Evolutionary conservation across 176 grass and related monocot species (phyloP), one percentile per base, ranked within the genome.

Genomic region (Juncus inflexus): DNA sequence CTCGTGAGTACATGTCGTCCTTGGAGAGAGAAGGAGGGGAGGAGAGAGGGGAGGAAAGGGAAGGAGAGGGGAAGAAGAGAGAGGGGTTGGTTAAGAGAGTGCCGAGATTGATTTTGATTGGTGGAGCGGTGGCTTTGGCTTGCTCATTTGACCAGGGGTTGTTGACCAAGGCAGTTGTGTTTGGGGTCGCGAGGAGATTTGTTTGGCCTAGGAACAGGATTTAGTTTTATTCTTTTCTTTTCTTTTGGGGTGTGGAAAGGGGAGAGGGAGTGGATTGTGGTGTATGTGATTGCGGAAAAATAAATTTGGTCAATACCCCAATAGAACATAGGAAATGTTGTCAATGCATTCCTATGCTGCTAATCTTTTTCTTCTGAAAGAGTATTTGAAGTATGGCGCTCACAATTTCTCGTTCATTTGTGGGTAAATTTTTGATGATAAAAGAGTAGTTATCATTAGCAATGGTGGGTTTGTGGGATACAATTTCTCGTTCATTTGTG

Each of bases 101-200:
- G 4, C 79, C 86, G 0, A 89, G 65, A 65, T 78, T 83, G 66
- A 64, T 95, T 47, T 76, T 95, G 45, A 70, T 95, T 3, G 77
- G 90, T 0, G 90, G 90, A 7, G 86, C 90, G 3, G 79, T 95
- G n/a, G 83, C 82, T 54, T 51, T 95, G 28, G 90, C 90, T 0
- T 95, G 90, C 7, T 89, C 90, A 0, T 74, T 95, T 6, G 86
- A 95, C 45, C 90, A 83, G 62, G 86, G 90, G 0, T 81, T 95
- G 15, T 41, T 95, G 69, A 95, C 90, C 0, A 95, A 95, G 68
- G 86, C 86, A 50, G 58, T 95, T 40, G 89, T 95, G 58, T 95
- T 95, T 0, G 90, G 90, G 2, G 76, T 95, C 4, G 90, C 90
- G 0, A 35, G 90, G 61, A 85, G 56, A 50, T 95, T 95, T 2